Evolutionary conservation across 2,329 filamentous ascomycete species (phyloP).

Genomic region (Penicillium sp.): DNA sequence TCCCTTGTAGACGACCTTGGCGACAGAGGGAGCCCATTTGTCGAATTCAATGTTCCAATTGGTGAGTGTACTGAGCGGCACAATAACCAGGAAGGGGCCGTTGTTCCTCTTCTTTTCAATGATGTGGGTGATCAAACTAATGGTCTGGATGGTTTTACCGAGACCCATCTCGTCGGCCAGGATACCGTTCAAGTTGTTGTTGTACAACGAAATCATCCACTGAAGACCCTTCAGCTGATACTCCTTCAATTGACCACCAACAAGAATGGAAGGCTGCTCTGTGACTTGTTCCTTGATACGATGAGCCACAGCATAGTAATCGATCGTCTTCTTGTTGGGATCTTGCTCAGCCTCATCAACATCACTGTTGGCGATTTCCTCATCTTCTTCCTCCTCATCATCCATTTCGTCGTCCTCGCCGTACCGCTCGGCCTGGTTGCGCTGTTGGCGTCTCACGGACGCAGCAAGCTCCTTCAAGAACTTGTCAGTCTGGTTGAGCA

Average conservation of each 20-base stretch:
- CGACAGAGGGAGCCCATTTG: conserved; percentile 91
- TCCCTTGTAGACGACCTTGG: conserved; percentile 93
- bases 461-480: conserved; percentile 95
- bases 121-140: conserved; percentile 94
- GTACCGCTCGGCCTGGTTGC: conserved; percentile 75
- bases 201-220: conserved; percentile 99
- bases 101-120: conserved; percentile 92
- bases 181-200: conserved; percentile 99
- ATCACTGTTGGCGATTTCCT: conserved; percentile 67
- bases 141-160: conserved; percentile 98
- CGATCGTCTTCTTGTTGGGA: conserved; percentile 72
- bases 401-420: conserved; percentile 61
- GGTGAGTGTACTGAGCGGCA: conserved; percentile 92
- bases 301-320: conserved; percentile 98
- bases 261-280: conserved; percentile 77
- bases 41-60: conserved; percentile 99
- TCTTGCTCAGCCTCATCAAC: conserved; percentile 64
- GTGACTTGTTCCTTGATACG: conserved; percentile 90
- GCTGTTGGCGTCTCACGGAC: conserved; percentile 92
- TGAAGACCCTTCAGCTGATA: conserved; percentile 98
- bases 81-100: conserved; percentile 93
- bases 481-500: conserved; percentile 94
- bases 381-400: conserved; percentile 65
- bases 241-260: conserved; percentile 91
- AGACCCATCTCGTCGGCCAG: conserved; percentile 99